Percentiles rank a stretch among this genome's conserved stretches.
Conservation (phyloP, 441 rosid genomes). For the Erodium chrysanthum region DNA sequence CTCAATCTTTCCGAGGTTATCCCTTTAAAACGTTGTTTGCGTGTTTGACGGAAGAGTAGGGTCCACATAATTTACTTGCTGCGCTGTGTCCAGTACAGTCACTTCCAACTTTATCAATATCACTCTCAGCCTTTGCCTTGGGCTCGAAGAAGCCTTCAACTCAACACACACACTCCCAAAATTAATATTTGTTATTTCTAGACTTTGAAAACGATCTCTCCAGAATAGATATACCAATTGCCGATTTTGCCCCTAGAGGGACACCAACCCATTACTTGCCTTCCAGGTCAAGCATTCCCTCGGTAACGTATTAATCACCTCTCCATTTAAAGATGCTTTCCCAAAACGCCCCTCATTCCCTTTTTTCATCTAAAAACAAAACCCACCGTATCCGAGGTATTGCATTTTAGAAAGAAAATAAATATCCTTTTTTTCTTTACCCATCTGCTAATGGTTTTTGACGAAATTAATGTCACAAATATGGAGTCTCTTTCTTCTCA, state of each 20-base stretch:
- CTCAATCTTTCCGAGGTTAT: no score
- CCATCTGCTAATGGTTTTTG: not conserved
- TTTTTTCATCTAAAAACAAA: no score
- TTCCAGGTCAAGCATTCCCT: not conserved
- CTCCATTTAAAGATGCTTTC: not conserved
- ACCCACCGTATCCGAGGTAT: no score
- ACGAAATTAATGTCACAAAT: not conserved
- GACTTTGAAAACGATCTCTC: not conserved
- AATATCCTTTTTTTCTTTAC: not conserved
- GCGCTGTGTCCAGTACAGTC: not conserved
- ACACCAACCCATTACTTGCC: not conserved
- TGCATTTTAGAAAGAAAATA: not conserved
- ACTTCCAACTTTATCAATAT: not conserved
- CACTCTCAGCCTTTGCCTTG: not conserved
- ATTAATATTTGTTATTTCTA: no score
- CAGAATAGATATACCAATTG: no score
- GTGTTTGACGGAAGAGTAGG: no score
- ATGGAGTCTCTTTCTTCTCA: not conserved
- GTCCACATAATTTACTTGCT: no score
- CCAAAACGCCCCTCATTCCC: not conserved
- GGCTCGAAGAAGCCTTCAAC: not conserved
- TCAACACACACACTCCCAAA: not conserved
- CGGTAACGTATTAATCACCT: not conserved
- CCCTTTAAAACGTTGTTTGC: no score
- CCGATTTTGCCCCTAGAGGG: not conserved